Conservation (phyloP, 2,329 filamentous ascomycete species). For the Paecilomyces variotii region DNA sequence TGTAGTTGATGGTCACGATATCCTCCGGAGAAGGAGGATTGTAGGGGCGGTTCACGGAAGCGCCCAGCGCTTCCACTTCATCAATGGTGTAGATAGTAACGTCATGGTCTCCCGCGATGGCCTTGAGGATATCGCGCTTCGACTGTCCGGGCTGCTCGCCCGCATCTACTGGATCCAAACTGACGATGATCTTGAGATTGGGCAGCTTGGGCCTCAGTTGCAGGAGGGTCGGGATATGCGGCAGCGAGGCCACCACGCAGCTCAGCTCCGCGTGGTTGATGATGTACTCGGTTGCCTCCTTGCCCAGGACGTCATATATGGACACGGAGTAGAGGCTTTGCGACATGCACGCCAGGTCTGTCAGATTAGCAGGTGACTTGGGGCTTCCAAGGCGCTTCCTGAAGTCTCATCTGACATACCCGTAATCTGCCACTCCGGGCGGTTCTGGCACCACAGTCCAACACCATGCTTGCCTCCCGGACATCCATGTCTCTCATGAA, state of each 20-base stretch:
- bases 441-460: constrained; percentile 79
- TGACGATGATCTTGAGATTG: constrained; percentile 77
- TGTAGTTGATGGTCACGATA: constrained; percentile 66
- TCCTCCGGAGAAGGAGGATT: constrained; percentile 67
- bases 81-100: constrained; percentile 70
- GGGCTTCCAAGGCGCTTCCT: constrained; percentile 3
- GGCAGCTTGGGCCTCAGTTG: constrained; percentile 73
- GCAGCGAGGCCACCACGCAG: constrained; percentile 69
- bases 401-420: constrained; percentile 37
- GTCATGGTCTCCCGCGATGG: constrained; percentile 64
- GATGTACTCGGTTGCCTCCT: constrained; percentile 88
- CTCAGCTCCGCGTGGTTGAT: constrained; percentile 77
- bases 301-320: constrained; percentile 90
- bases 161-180: constrained; percentile 70
- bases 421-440: constrained; percentile 81
- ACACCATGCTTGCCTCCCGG: constrained; percentile 61
- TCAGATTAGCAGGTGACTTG: neutral
- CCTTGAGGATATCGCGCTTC: constrained; percentile 69
- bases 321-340: constrained; percentile 86
- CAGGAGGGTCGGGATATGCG: constrained; percentile 72
- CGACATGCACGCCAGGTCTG: constrained; percentile 78
- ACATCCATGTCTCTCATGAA: constrained; percentile 67
- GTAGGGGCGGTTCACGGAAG: constrained; percentile 59
- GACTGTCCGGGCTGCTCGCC: constrained; percentile 70
- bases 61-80: constrained; percentile 75